phyloP scores from a whole-genome alignment of 108 stramenopile genomes.

The Aurantiochytrium sp. region DNA sequence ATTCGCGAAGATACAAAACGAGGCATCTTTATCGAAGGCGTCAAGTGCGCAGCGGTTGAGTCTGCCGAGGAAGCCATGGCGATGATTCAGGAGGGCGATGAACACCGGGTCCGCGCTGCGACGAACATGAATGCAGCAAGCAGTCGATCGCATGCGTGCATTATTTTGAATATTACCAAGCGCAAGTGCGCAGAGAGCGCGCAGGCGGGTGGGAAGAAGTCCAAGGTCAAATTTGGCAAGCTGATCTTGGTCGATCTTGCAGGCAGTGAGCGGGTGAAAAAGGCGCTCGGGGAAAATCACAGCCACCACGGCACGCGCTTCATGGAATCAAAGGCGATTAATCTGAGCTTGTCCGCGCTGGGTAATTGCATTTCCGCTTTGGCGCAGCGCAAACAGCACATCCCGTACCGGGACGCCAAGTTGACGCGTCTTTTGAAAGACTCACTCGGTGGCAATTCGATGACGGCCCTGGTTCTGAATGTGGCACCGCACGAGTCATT shows the following conservation, averaged over 20 bases:
- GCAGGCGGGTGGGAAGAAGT: neutral
- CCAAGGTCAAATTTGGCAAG: slow-evolving; percentile 36
- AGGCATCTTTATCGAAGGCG: neutral
- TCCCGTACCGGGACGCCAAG: slow-evolving; percentile 53
- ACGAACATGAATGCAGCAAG: neutral
- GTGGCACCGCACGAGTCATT: neutral
- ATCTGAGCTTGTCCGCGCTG: slow-evolving; percentile 44
- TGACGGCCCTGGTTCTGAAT: slow-evolving; percentile 27
- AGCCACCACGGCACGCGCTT: slow-evolving; percentile 52
- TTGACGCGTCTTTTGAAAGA: slow-evolving; percentile 49
- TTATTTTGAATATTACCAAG: neutral
- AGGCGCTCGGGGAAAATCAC: slow-evolving; percentile 40
- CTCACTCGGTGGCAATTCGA: slow-evolving; percentile 50
- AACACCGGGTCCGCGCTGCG: neutral
- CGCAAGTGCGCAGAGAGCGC: neutral
- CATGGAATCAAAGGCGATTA: slow-evolving; percentile 52
- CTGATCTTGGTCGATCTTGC: slow-evolving; percentile 49
- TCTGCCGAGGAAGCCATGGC: neutral
- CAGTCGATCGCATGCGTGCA: neutral
- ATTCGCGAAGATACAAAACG: neutral
- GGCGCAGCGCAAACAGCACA: slow-evolving; percentile 40
- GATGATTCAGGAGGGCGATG: neutral
- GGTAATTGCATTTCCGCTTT: slow-evolving; percentile 55
- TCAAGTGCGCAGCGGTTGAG: neutral
- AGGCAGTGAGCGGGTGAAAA: slow-evolving; percentile 45